Base-by-base conservation (phyloP, 768 basidiomycete species). In the Clitopilus hobsonii region DNA sequence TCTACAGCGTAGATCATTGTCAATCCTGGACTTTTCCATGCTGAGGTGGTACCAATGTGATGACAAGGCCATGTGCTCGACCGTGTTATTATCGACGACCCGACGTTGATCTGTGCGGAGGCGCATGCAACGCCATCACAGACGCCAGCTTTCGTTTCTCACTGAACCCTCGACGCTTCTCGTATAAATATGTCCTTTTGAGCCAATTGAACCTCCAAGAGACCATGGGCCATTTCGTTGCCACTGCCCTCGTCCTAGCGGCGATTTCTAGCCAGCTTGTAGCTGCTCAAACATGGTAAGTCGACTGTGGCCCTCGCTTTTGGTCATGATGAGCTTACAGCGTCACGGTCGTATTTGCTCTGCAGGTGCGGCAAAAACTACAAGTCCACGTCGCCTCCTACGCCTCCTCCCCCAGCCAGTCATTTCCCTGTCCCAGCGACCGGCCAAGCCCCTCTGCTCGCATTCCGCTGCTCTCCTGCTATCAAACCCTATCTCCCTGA, bases 361-460 rank as follows among this genome's bases (percentile, higher is more conserved):
- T n/a, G n/a, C n/a, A 84, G 82, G 82, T 84, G 83, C 59, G 76
- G 75, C 25, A 85, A 84, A 58, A 70, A 81, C 52, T 85, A 85
- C 60, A 77, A 73, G 73, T 61, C 74, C 3, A 68, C 69, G 0
- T 68, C 72, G 29, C 72, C 72, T 14, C 53, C 76, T 25, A 68
- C 72, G 6, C 66, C 71, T n/a, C n/a, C n/a, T n/a, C n/a, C n/a
- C 6, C 82, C 83, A 73, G 71, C 70, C 29, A 80, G 82, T 26
- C 71, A 74, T 58, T 83, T 82, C 56, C 74, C 71, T 1, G 52
- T 69, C 3, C 74, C 78, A 5, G 63, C 63, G 7, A 58, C 62
- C 1, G 76, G 74, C 2, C 57, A 69, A 0, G 64, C 62, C 1
- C 69, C 83, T n/a, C 73, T 83, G 36, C 74, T 85, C 23, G 79